Conservation (phyloP, 2,329 filamentous ascomycete genomes). For the Chrysoporthe austroafricana region DNA sequence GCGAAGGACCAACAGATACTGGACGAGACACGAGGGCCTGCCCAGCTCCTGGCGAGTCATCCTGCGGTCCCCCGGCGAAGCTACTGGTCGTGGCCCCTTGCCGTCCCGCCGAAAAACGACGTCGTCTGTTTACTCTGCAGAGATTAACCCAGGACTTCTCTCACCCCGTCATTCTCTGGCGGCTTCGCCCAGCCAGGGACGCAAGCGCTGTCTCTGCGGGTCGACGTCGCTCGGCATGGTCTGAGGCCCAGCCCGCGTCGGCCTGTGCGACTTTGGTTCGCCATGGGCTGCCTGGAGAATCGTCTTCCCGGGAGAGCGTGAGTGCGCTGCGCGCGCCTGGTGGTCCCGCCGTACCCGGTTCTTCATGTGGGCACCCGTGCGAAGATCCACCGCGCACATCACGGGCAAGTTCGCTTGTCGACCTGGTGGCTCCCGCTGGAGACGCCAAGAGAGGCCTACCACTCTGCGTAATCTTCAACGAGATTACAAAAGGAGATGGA, state of each 20-base stretch:
- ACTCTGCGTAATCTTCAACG: constrained; percentile 21
- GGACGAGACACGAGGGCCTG: not conserved
- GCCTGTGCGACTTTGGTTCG: not conserved
- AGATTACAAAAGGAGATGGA: constrained; percentile 29
- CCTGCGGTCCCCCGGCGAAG: not conserved
- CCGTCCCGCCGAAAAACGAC: not conserved
- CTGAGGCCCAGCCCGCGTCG: not conserved
- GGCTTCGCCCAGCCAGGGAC: too few relatives aligned
- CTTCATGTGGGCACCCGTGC: constrained; percentile 20
- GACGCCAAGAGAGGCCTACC: constrained; percentile 19
- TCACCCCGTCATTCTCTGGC: not conserved
- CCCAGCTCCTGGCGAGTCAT: not conserved
- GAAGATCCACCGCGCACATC: constrained; percentile 23
- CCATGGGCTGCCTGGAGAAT: not conserved
- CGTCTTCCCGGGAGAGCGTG: constrained; percentile 14
- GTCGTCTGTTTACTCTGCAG: not conserved
- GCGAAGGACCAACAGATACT: not conserved
- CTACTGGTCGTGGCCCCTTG: not conserved
- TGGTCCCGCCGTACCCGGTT: constrained; percentile 18
- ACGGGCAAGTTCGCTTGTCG: constrained; percentile 24
- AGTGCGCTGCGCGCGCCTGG: constrained; percentile 10
- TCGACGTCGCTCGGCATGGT: not conserved
- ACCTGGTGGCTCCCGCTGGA: constrained; percentile 15
- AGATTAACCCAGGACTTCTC: not conserved
- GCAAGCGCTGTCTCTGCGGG: too few relatives aligned